These are phyloP conservation scores for Vitis vinifera DNA, from an alignment of 164 flowering plant genomes.

Conservation along the genomic window DNA sequence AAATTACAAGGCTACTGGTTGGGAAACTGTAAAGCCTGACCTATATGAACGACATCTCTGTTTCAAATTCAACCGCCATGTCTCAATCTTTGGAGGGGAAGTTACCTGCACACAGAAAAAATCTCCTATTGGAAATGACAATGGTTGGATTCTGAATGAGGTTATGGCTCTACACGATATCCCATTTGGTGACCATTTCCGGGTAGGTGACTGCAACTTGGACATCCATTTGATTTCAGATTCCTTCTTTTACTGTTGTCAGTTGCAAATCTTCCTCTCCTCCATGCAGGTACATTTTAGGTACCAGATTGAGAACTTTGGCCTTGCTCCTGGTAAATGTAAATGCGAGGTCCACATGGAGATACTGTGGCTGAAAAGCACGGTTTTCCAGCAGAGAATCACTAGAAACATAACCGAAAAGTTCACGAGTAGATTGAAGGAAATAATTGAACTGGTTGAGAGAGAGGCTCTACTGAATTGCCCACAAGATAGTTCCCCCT, in stretches of 20 bases:
- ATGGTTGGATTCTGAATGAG: constrained; percentile 69
- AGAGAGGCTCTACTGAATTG: constrained; percentile 39
- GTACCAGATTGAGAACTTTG: constrained; percentile 42
- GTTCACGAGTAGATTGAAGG: constrained; percentile 40
- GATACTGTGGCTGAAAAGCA: constrained; percentile 67
- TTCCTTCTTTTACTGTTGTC: background rate
- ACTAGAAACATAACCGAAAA: constrained; percentile 50
- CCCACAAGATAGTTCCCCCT: constrained; percentile 8
- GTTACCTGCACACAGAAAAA: constrained; percentile 71
- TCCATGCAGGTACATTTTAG: constrained; percentile 56
- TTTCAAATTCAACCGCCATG: constrained; percentile 59
- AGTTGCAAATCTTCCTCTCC: background rate
- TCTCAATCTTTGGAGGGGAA: constrained; percentile 73
- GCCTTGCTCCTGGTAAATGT: constrained; percentile 32
- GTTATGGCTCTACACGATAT: constrained; percentile 60
- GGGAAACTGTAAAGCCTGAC: constrained; percentile 55
- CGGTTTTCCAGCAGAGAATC: constrained; percentile 59
- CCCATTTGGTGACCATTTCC: constrained; percentile 70
- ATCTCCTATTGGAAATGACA: constrained; percentile 27
- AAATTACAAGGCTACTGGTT: constrained; percentile 46
- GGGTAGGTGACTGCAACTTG: constrained; percentile 30
- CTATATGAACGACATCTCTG: constrained; percentile 51
- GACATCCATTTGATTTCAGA: background rate
- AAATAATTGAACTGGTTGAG: constrained; percentile 47
- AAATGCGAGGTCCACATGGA: constrained; percentile 51